phyloP scores from a whole-genome alignment of 2,329 filamentous ascomycete species.

The Ophiostoma sp. region DNA sequence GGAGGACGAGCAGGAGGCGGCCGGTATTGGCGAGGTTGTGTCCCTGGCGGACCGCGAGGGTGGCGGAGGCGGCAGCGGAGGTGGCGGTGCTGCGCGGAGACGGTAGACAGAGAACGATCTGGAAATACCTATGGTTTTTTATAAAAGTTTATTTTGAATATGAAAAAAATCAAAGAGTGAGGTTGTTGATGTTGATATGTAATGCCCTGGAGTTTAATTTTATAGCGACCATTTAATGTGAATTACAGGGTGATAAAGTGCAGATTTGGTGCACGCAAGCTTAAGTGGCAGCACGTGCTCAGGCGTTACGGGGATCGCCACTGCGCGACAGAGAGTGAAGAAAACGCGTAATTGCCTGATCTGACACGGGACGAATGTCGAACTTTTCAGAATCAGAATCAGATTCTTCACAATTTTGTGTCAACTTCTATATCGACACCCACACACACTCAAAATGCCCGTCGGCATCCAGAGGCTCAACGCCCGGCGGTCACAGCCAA shows the following conservation, averaged over 20 bases:
- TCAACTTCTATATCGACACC: neutral
- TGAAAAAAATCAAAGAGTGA: neutral
- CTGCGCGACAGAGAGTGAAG: constrained; percentile 4
- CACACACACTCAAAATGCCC: constrained; percentile 58
- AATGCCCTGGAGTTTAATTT: neutral
- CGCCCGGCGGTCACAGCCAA: constrained; percentile 70
- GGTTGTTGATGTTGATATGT: neutral
- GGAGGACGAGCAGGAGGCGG: constrained; percentile 94
- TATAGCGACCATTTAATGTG: neutral
- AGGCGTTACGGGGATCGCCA: constrained; percentile 23
- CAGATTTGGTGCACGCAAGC: neutral
- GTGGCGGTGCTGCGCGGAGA: constrained; percentile 41
- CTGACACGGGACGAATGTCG: neutral
- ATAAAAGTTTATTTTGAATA: neutral
- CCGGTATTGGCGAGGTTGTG: constrained; percentile 92
- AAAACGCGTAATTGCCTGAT: constrained; percentile 10
- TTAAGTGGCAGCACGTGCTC: constrained; percentile 23
- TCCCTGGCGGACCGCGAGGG: constrained; percentile 74
- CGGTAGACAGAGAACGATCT: constrained; percentile 11
- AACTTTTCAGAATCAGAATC: neutral
- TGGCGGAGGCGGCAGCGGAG: constrained; percentile 53
- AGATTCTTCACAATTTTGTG: neutral
- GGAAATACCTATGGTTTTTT: neutral
- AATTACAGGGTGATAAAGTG: neutral
- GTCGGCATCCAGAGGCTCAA: constrained; percentile 79